Conservation (phyloP, 2,329 filamentous ascomycete genomes). For the Lasiodiplodia theobromae region DNA sequence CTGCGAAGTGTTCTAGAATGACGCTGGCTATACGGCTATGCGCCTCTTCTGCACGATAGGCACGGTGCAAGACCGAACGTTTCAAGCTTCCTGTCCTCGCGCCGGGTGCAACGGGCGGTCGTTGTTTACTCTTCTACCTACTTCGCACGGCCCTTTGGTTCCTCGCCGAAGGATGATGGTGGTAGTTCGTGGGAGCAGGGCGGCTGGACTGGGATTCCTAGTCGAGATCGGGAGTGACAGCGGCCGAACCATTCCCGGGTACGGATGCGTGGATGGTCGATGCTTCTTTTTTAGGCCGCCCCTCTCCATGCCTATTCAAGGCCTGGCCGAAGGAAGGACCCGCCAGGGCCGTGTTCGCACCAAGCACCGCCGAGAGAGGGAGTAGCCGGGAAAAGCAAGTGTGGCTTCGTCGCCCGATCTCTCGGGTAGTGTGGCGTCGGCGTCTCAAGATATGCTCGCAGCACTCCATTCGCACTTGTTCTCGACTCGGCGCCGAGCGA, state of each 20-base stretch:
- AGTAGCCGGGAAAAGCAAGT: not conserved
- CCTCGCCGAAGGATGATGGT: not conserved
- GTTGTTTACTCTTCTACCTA: not conserved
- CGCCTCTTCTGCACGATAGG: not conserved
- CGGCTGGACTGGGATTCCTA: not conserved
- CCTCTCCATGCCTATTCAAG: not conserved
- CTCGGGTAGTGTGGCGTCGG: constrained; percentile 5
- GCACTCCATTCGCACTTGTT: not conserved
- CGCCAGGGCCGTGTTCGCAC: not conserved
- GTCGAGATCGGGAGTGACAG: constrained; percentile 2
- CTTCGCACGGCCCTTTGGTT: not conserved
- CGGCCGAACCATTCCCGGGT: not conserved
- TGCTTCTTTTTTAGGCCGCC: not conserved
- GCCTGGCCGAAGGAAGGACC: not conserved
- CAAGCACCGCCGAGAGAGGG: not conserved
- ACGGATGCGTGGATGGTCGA: not conserved
- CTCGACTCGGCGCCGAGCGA: not conserved
- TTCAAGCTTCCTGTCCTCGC: not conserved
- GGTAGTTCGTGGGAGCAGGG: not conserved
- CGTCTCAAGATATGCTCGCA: not conserved
- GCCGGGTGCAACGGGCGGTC: not conserved
- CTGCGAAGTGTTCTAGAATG: not conserved
- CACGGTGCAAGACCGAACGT: not conserved
- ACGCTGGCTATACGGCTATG: not conserved
- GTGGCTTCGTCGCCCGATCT: not conserved